These are phyloP conservation scores for Coemansia sp. DNA, from an alignment of 192 early-diverging fungal species.

Conservation along the genomic window DNA sequence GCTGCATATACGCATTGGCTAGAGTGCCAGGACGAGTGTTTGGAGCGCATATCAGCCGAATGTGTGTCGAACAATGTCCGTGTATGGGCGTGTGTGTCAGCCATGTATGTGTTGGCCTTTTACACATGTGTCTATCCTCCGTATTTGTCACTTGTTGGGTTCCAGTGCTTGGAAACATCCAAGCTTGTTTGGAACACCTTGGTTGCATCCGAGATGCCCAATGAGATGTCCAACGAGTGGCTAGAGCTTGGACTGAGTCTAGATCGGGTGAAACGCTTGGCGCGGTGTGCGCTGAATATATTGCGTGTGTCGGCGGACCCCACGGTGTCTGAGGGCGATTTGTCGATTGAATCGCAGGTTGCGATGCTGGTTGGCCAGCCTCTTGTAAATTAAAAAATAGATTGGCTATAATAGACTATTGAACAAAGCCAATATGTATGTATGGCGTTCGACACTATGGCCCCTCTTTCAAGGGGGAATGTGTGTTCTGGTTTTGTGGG, in stretches of 20 bases:
- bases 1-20: conserved; percentile 45
- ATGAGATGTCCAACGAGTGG: too few species aligned
- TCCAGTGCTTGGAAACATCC: conserved; percentile 36
- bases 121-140: conserved; percentile 25
- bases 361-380: background rate
- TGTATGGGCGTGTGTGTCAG: conserved; percentile 29
- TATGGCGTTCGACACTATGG: too few species aligned
- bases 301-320: background rate
- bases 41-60: conserved; percentile 13
- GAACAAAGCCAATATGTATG: too few species aligned
- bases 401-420: too few species aligned
- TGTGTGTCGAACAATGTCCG: background rate
- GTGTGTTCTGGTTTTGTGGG: too few species aligned
- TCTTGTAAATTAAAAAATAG: too few species aligned
- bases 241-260: too few species aligned
- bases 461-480: too few species aligned
- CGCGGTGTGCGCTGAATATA: background rate
- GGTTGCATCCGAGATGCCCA: too few species aligned
- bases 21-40: conserved; percentile 50
- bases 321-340: background rate
- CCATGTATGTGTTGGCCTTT: conserved; percentile 43
- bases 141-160: conserved; percentile 27
- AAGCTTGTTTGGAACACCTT: conserved; percentile 28
- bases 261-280: background rate
- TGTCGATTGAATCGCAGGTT: background rate